Percentiles rank a stretch among this genome's conserved stretches.
Evolutionary conservation across 768 basidiomycete species (phyloP).

Genomic region (Postia placenta): DNA sequence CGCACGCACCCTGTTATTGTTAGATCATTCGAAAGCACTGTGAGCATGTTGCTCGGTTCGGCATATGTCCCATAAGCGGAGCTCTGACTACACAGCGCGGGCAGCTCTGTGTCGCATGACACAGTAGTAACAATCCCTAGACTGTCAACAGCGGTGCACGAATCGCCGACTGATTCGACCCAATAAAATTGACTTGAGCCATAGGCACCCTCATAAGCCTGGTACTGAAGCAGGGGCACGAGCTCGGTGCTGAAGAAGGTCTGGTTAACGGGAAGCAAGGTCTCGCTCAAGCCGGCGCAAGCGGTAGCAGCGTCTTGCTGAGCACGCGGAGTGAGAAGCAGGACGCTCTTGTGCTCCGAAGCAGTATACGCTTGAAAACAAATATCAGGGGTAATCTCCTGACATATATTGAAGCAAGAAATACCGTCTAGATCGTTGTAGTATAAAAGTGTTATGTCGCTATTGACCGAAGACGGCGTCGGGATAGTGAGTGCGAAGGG

Average conservation of each 20-base stretch:
- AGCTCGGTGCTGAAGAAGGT: slow-evolving; percentile 17
- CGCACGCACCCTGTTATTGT: slow-evolving; percentile 19
- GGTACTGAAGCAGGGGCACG: slow-evolving; percentile 16
- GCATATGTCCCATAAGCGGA: slow-evolving; percentile 11
- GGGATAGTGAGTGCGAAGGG: slow-evolving; percentile 1
- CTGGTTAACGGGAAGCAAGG: slow-evolving; percentile 16
- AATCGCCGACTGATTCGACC: slow-evolving; percentile 10
- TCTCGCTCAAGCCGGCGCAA: slow-evolving; percentile 18
- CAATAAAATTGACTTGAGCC: slow-evolving; percentile 15
- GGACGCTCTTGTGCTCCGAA: slow-evolving; percentile 13
- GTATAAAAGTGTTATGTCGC: slow-evolving; percentile 18
- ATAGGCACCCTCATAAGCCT: slow-evolving; percentile 15
- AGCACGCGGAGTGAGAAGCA: slow-evolving; percentile 12
- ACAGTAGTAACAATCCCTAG: slow-evolving; percentile 15
- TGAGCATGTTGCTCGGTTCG: slow-evolving; percentile 9
- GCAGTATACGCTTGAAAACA: slow-evolving; percentile 12
- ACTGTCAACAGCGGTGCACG: slow-evolving; percentile 17
- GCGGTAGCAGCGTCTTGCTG: slow-evolving; percentile 11
- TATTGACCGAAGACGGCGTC: slow-evolving; percentile 9
- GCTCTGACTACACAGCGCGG: slow-evolving; percentile 21
- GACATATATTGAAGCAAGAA: neutral
- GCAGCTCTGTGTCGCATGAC: slow-evolving; percentile 13
- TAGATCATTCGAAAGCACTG: slow-evolving; percentile 15
- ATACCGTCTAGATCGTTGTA: slow-evolving; percentile 21
- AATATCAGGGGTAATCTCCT: neutral